Evolutionary conservation across 805 yeast genomes (phyloP).

Genomic region (Huiozyma sinensis): DNA sequence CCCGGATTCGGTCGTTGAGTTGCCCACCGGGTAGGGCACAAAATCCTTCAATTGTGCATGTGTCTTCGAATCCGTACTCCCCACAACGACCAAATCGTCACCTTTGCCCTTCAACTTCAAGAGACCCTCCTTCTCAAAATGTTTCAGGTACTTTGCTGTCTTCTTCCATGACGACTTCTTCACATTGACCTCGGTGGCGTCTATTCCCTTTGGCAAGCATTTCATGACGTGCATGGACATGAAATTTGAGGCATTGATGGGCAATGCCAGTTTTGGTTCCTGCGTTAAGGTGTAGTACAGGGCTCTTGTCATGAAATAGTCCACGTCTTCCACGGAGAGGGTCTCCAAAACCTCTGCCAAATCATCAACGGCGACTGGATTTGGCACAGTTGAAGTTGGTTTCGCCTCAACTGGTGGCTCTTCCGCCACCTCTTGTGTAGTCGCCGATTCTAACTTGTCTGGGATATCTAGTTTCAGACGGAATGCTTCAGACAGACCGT

Average conservation of each 20-base stretch:
- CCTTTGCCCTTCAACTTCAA: constrained; percentile 73
- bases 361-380: constrained; percentile 3
- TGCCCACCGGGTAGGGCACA: constrained; percentile 45
- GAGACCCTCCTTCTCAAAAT: constrained; percentile 69
- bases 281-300: constrained; percentile 57
- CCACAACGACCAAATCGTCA: constrained; percentile 57
- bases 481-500: constrained; percentile 45
- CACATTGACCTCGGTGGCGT: constrained; percentile 41
- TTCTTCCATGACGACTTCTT: constrained; percentile 88
- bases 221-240: constrained; percentile 58
- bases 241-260: constrained; percentile 64
- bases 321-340: constrained; percentile 55
- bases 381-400: constrained; percentile 3
- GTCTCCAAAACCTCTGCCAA: constrained; percentile 31
- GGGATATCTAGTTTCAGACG: constrained; percentile 40
- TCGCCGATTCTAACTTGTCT: constrained; percentile 7
- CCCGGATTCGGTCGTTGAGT: constrained; percentile 11
- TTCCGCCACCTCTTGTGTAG: constrained; percentile 4
- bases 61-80: constrained; percentile 38
- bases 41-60: constrained; percentile 39
- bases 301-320: constrained; percentile 62
- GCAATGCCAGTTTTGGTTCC: constrained; percentile 42
- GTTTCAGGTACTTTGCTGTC: constrained; percentile 71
- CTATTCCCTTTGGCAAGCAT: constrained; percentile 58
- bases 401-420: constrained; percentile 3